These are phyloP conservation scores for Agaricus bisporus DNA, from an alignment of 768 basidiomycete species.

Conservation along the genomic window DNA sequence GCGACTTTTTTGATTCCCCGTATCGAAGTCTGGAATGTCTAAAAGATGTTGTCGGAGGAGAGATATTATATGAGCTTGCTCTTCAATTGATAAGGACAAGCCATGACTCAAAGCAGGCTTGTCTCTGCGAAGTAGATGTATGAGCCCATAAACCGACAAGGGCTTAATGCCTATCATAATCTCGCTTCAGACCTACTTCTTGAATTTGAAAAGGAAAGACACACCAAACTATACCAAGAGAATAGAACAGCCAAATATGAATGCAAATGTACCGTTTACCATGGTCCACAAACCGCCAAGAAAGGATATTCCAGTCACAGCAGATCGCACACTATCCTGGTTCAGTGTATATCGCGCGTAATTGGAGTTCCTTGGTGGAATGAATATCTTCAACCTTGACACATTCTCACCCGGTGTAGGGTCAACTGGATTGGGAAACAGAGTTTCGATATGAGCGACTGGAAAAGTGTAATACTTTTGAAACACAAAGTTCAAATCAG, in stretches of 20 bases:
- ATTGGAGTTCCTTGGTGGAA: not conserved
- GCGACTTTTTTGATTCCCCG: not conserved
- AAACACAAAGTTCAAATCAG: not conserved
- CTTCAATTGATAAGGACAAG: not conserved
- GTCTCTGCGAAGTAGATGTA: not conserved
- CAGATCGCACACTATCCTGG: slow-evolving; percentile 8
- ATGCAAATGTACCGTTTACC: slow-evolving; percentile 4
- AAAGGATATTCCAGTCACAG: slow-evolving; percentile 3
- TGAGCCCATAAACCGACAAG: not conserved
- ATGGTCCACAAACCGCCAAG: slow-evolving; percentile 11
- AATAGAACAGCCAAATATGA: slow-evolving; percentile 7
- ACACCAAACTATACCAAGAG: slow-evolving; percentile 6
- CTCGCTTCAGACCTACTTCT: not conserved
- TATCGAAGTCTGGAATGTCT: not conserved
- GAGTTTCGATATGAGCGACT: not conserved
- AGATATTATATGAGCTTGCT: not conserved
- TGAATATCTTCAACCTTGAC: not conserved
- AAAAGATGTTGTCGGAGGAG: not conserved
- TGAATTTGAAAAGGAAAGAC: not conserved
- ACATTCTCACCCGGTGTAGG: not conserved
- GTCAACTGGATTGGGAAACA: not conserved
- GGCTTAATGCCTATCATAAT: not conserved
- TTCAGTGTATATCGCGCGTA: not conserved
- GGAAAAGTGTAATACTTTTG: not conserved
- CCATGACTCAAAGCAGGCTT: not conserved